A percentile compares a stretch with the other conserved stretches of the same genome.
These are phyloP conservation scores for Geotrichum fermentans DNA, from an alignment of 1,139 yeast genomes.

Conservation along the genomic window DNA sequence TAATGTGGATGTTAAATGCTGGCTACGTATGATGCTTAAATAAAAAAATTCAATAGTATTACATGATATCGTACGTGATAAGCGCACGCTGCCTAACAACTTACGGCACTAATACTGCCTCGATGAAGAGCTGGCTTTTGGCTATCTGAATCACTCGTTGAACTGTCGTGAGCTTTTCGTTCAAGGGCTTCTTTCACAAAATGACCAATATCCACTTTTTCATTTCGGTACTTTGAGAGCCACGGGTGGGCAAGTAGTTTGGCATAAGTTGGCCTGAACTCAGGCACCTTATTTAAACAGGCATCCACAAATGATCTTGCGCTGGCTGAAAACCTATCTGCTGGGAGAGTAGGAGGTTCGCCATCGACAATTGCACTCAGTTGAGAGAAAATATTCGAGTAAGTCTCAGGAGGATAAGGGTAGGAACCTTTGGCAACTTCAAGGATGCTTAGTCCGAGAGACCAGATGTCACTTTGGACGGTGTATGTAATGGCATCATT, in stretches of 20 bases:
- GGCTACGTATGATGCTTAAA: too few species aligned
- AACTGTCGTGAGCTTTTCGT: conserved; percentile 5
- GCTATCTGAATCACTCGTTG: background rate
- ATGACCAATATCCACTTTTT: conserved; percentile 44
- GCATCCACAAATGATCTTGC: conserved; percentile 77
- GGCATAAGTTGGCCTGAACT: conserved; percentile 75
- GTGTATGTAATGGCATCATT: conserved; percentile 78
- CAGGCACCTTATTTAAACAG: conserved; percentile 79
- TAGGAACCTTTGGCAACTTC: conserved; percentile 89
- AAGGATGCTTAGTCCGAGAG: conserved; percentile 79
- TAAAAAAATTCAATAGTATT: too few species aligned
- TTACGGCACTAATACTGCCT: background rate
- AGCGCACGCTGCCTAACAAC: too few species aligned
- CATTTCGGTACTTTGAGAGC: conserved; percentile 52
- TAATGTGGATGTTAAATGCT: too few species aligned
- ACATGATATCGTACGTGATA: too few species aligned
- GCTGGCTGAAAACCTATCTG: conserved; percentile 55
- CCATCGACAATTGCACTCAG: conserved; percentile 95
- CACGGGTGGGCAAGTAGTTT: conserved; percentile 76
- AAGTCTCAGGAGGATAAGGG: conserved; percentile 95
- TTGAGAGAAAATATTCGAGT: conserved; percentile 84
- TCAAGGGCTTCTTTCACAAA: conserved; percentile 35
- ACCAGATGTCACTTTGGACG: conserved; percentile 95
- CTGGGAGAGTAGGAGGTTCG: conserved; percentile 76
- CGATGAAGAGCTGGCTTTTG: conserved; percentile 11